Evolutionary conservation across 371 early-diverging fungal genomes (phyloP), one percentile per base, ranked within the genome.

Genomic region (Saksenaea vasiformis): DNA sequence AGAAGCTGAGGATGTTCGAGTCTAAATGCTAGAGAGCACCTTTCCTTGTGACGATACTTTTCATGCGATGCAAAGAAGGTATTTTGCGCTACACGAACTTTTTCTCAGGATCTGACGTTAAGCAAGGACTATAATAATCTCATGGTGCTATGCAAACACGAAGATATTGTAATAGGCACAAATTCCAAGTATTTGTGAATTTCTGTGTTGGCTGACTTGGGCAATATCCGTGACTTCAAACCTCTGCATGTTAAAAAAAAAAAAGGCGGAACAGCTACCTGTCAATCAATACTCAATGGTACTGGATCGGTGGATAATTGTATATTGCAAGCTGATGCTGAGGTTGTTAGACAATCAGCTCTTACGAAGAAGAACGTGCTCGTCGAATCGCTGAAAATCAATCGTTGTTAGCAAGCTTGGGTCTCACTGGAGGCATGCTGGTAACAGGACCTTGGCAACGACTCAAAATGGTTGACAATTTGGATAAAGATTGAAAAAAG

Each of bases 301-400:
- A 55, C 27, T 27, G 3, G 8, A 27, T 31, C 55, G 35, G 31
- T 14, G 17, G n/a, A 9, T 1, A 22, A 27, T 15, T 55, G 4
- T 13, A 27, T 31, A 10, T 15, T 8, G 27, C 14, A 9, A 55
- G 7, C 35, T 9, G 9, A 22, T 55, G n/a, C 27, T 57, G 3
- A 27, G 10, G 10, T 11, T 57, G 14, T 39, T 26, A 41, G 44
- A 28, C 26, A 15, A 28, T 22, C 2, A 58, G 31, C 15, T 38
- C 38, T 13, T 58, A 58, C 13, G 58, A 58, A 41, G 39, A 58
- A 39, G 39, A 58, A 31, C 58, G 58, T 5, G 58, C 36, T 19
- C 28, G 15, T 0, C 39, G 58, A 27, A 58, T 58, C 38, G 41
- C 17, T 7, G 58, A 58, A 39, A 58, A 58, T 24, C 19, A 58